Evolutionary conservation across 768 basidiomycete genomes (phyloP).

Genomic region (Tylopilus rubrobrunneus): DNA sequence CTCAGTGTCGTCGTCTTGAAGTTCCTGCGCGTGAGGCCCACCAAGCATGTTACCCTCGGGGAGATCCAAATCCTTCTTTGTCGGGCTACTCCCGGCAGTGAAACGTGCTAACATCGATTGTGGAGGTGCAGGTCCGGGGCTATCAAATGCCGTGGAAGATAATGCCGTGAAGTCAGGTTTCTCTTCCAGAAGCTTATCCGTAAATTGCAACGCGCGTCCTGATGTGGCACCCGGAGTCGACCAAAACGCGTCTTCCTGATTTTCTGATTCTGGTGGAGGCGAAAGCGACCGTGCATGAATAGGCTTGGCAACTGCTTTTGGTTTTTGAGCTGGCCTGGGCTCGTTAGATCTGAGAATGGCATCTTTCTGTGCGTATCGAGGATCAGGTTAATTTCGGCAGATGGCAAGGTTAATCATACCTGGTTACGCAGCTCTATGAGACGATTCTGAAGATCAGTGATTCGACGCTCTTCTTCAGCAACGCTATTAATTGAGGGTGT

Average conservation of each 20-base stretch:
- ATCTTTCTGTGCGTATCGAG: conserved; percentile 24
- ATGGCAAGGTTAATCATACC: conserved; percentile 24
- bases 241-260: conserved; percentile 60
- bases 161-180: conserved; percentile 54
- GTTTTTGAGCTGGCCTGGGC: conserved; percentile 3
- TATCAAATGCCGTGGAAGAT: conserved; percentile 43
- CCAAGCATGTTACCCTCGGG: conserved; percentile 9
- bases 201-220: conserved; percentile 59
- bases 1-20: background rate
- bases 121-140: conserved; percentile 36
- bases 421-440: conserved; percentile 39
- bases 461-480: conserved; percentile 39
- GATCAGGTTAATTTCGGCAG: background rate
- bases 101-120: conserved; percentile 28
- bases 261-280: conserved; percentile 28
- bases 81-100: conserved; percentile 7
- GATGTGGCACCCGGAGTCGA: conserved; percentile 46
- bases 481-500: conserved; percentile 27
- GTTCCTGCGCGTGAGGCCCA: background rate
- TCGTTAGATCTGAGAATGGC: conserved; percentile 23
- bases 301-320: conserved; percentile 10
- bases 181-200: conserved; percentile 61
- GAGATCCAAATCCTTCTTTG: conserved; percentile 3
- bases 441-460: conserved; percentile 40
- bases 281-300: conserved; percentile 13